Evolutionary conservation across 129 eudicot genomes (phyloP).

Genomic region (Saposhnikovia divaricata): DNA sequence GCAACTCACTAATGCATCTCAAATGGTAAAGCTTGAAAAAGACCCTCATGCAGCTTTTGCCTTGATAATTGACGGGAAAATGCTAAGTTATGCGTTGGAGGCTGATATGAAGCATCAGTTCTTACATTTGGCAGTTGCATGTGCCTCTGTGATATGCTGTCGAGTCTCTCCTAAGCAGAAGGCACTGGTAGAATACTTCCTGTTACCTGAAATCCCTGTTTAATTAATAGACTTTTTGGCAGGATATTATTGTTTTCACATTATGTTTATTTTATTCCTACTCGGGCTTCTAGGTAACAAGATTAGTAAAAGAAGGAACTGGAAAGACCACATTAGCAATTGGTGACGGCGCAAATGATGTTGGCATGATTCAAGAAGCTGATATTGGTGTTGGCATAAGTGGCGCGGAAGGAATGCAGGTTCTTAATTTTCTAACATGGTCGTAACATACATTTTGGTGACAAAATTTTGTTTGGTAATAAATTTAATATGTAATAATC

Average conservation of each 20-base stretch:
- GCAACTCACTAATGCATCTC: conserved; percentile 55
- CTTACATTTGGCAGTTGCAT: conserved; percentile 45
- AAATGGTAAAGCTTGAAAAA: conserved; percentile 58
- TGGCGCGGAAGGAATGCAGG: conserved; percentile 80
- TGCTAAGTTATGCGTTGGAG: conserved; percentile 42
- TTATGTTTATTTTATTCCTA: neutral
- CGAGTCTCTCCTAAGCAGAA: conserved; percentile 72
- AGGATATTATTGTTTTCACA: neutral
- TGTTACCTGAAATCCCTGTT: neutral
- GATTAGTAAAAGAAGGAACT: conserved; percentile 64
- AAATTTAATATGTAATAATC: neutral
- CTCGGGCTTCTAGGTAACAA: conserved; percentile 37
- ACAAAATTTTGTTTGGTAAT: conserved; percentile 1
- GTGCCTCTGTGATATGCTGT: conserved; percentile 72
- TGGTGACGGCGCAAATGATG: conserved; percentile 83
- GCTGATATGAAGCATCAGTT: conserved; percentile 50
- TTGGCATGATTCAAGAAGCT: conserved; percentile 82
- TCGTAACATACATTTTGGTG: neutral
- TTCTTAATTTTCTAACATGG: conserved; percentile 17
- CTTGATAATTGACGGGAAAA: conserved; percentile 58
- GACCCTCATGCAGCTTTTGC: conserved; percentile 61
- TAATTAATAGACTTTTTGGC: neutral
- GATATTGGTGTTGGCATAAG: conserved; percentile 72
- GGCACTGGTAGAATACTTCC: conserved; percentile 37
- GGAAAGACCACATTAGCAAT: conserved; percentile 66